Percentiles rank a stretch among this genome's conserved stretches.
Conservation (phyloP, 495 filamentous ascomycete species). For the Penicillium alfredii region DNA sequence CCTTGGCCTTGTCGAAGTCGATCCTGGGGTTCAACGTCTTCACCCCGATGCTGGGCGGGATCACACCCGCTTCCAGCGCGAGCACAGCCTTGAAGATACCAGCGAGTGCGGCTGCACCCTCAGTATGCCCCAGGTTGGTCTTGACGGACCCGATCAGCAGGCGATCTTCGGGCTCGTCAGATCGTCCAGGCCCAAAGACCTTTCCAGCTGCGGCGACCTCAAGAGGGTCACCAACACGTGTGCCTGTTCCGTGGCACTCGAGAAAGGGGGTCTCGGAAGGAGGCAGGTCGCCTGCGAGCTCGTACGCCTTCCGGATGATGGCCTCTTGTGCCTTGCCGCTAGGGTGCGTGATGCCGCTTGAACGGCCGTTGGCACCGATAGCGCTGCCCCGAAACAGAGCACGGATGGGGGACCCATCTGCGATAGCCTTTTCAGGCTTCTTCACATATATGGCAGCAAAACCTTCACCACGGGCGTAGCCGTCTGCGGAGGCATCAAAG, state of each 20-base stretch:
- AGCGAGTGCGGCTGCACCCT: conserved; percentile 50
- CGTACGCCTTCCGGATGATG: conserved; percentile 22
- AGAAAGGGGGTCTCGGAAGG: conserved; percentile 13
- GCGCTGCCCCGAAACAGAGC: conserved; percentile 32
- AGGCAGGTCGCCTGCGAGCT: conserved; percentile 14
- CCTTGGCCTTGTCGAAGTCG: too few species aligned
- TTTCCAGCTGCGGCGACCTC: conserved; percentile 39
- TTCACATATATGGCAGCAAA: conserved; percentile 20
- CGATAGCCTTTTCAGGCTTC: conserved; percentile 19
- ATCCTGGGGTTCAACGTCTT: too few species aligned
- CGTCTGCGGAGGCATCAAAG: conserved; percentile 43
- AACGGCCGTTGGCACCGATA: conserved; percentile 29
- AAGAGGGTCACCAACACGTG: conserved; percentile 30
- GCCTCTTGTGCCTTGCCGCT: conserved; percentile 10
- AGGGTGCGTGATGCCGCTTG: conserved; percentile 1
- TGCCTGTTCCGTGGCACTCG: conserved; percentile 26
- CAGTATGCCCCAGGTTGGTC: conserved; percentile 47
- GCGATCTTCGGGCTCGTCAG: neutral
- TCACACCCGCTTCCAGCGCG: conserved; percentile 41
- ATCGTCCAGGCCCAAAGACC: conserved; percentile 26
- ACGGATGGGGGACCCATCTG: conserved; percentile 29
- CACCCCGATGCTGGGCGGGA: conserved; percentile 51
- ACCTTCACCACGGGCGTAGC: neutral
- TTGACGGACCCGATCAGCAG: conserved; percentile 34
- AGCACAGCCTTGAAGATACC: conserved; percentile 51